A percentile compares a stretch with the other conserved stretches of the same genome.
phyloP scores from a whole-genome alignment of 2,329 filamentous ascomycete species.

The Rhynchosporium graminicola region DNA sequence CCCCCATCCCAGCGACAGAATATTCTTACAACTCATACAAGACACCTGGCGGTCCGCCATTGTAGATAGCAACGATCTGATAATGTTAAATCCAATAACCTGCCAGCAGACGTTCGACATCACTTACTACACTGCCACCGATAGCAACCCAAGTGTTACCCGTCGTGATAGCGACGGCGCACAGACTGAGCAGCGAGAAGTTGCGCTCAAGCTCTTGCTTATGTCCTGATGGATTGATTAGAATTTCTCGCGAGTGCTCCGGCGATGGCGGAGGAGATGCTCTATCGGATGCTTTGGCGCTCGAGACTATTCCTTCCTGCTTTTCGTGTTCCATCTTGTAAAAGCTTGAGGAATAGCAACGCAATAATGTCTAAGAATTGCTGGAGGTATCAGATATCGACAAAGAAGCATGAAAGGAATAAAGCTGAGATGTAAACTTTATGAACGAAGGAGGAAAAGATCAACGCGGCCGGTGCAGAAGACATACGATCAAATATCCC shows the following conservation, averaged over 20 bases:
- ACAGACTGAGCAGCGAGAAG: slow-evolving; percentile 48
- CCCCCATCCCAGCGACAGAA: slow-evolving; percentile 43
- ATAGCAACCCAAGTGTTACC: slow-evolving; percentile 47
- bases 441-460: slow-evolving; percentile 2
- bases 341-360: neutral
- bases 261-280: neutral
- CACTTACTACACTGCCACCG: slow-evolving; percentile 47
- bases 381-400: neutral
- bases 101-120: too few species aligned
- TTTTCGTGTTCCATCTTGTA: slow-evolving; percentile 11
- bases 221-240: slow-evolving; percentile 51
- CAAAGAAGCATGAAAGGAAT: neutral
- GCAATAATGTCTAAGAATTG: neutral
- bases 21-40: slow-evolving; percentile 56
- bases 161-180: slow-evolving; percentile 46
- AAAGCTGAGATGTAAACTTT: neutral
- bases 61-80: slow-evolving; percentile 50
- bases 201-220: slow-evolving; percentile 51
- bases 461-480: neutral
- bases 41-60: slow-evolving; percentile 60
- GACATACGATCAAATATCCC: slow-evolving; percentile 4
- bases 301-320: slow-evolving; percentile 1
- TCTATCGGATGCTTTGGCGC: neutral
- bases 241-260: slow-evolving; percentile 10
- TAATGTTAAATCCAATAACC: neutral